phyloP scores from a whole-genome alignment of 305 asterid species.

The Caryopteris hybrid region DNA sequence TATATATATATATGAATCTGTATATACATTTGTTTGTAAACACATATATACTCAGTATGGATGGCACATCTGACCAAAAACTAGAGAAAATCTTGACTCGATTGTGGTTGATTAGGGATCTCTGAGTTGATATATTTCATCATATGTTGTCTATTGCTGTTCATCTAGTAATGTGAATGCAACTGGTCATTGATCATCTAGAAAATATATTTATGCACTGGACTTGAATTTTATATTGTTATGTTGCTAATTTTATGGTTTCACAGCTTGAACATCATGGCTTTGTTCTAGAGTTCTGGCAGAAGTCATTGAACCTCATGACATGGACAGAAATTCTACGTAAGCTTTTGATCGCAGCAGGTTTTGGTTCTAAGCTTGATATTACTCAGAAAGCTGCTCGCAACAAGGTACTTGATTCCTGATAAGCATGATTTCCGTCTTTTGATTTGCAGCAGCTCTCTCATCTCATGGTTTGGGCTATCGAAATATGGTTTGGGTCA shows the following conservation, averaged over 20 bases:
- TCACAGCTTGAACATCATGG: conserved; percentile 62
- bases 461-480: conserved; percentile 8
- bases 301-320: conserved; percentile 66
- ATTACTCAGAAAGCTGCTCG: conserved; percentile 32
- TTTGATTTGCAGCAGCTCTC: conserved; percentile 1
- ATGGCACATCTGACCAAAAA: conserved; percentile 1
- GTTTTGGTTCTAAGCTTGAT: conserved; percentile 71
- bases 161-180: neutral
- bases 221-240: neutral
- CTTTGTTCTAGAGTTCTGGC: conserved; percentile 60
- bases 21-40: neutral
- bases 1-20: neutral
- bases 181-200: conserved; percentile 8
- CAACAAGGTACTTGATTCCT: conserved; percentile 57
- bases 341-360: conserved; percentile 80
- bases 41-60: neutral
- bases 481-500: conserved; percentile 4
- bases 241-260: conserved; percentile 19
- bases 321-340: conserved; percentile 91
- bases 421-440: conserved; percentile 15
- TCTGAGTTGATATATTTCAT: neutral
- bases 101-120: conserved; percentile 8
- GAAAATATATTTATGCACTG: neutral
- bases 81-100: neutral
- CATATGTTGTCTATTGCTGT: neutral